phyloP scores from a whole-genome alignment of 768 basidiomycete genomes.

The Psilocybe azurescens region DNA sequence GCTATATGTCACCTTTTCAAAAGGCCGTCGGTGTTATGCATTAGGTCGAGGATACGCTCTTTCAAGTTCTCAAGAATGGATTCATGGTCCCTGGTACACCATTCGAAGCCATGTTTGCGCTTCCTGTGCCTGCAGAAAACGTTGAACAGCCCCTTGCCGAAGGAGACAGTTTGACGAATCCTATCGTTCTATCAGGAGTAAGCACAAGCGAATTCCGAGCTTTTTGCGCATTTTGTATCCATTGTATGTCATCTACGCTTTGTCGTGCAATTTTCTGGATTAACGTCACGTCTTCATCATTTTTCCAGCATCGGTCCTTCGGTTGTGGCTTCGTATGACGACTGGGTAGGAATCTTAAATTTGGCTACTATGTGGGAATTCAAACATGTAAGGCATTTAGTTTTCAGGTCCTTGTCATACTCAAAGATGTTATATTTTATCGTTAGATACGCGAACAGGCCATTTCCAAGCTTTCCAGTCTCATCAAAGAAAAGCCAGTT shows the following conservation, averaged over 20 bases:
- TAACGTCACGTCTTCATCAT: not conserved
- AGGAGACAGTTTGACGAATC: constrained; percentile 2
- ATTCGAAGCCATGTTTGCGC: constrained; percentile 11
- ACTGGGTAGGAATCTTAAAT: constrained; percentile 11
- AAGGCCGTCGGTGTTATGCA: too few species aligned
- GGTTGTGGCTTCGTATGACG: not conserved
- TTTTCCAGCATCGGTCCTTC: not conserved
- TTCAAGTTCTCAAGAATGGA: constrained; percentile 13
- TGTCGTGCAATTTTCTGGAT: too few species aligned
- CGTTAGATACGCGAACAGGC: constrained; percentile 11
- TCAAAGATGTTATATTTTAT: not conserved
- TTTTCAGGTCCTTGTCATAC: not conserved
- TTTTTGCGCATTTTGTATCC: constrained; percentile 7
- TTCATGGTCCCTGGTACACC: constrained; percentile 13
- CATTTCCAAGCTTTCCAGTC: not conserved
- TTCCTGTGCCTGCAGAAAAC: not conserved
- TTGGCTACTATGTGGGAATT: constrained; percentile 16
- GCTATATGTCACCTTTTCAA: not conserved
- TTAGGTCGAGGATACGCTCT: constrained; percentile 12
- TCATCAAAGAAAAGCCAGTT: not conserved
- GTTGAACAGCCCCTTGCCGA: not conserved
- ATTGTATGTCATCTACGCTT: constrained; percentile 4
- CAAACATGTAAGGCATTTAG: not conserved
- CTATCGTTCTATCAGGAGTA: not conserved
- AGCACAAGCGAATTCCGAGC: not conserved